phyloP scores from a whole-genome alignment of 2,329 filamentous ascomycete genomes.

The Arthrobotrys sphaeroides region DNA sequence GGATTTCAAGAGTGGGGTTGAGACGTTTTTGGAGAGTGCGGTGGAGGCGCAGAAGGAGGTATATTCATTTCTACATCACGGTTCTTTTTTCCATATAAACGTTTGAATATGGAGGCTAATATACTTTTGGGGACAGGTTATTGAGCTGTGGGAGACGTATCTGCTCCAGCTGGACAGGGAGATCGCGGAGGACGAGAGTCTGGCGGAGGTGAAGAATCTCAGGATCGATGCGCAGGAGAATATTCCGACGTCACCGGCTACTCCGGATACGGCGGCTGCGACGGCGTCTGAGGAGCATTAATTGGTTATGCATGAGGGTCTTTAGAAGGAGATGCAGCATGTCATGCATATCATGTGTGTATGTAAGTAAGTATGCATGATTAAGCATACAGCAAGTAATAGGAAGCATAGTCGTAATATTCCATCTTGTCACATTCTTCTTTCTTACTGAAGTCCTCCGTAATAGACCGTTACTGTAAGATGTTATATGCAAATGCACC shows the following conservation, averaged over 20 bases:
- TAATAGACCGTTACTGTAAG: background rate
- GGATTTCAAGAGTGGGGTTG: conserved; percentile 97
- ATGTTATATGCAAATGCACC: background rate
- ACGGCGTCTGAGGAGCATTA: conserved; percentile 24
- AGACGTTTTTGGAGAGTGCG: conserved; percentile 95
- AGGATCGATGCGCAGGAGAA: conserved; percentile 44
- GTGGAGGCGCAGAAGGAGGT: conserved; percentile 99
- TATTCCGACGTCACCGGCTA: conserved; percentile 9
- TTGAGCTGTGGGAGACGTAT: conserved; percentile 98
- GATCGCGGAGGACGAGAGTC: conserved; percentile 73
- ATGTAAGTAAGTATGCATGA: background rate
- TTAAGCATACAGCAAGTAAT: background rate
- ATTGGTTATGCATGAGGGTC: no score
- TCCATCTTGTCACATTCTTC: background rate
- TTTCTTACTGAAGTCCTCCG: background rate
- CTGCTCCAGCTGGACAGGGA: conserved; percentile 94
- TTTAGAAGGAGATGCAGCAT: no score
- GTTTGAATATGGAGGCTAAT: conserved; percentile 56
- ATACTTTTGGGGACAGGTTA: conserved; percentile 63
- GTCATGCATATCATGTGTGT: background rate
- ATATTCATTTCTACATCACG: conserved; percentile 58
- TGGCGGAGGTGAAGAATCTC: conserved; percentile 37
- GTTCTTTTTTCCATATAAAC: background rate
- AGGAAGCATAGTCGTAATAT: background rate
- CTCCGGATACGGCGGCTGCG: conserved; percentile 40